phyloP scores from a whole-genome alignment of 2,329 filamentous ascomycete species.

The Talaromyces amestolkiae region DNA sequence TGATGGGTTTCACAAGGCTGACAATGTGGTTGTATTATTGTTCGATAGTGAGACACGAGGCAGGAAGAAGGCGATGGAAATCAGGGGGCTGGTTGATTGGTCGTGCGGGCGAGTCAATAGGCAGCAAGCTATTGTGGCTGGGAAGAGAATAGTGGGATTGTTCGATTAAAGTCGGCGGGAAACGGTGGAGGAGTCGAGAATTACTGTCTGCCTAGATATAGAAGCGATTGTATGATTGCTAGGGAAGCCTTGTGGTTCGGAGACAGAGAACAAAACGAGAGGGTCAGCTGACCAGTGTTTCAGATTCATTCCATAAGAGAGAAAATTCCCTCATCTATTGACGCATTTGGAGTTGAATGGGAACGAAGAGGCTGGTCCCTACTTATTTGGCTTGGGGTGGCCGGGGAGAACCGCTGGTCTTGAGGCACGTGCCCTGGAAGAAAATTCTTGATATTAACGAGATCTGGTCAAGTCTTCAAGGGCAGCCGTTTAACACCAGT shows the following conservation, averaged over 20 bases:
- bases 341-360: neutral
- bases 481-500: neutral
- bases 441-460: neutral
- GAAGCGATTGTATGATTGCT: neutral
- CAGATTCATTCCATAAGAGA: neutral
- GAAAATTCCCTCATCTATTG: neutral
- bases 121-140: neutral
- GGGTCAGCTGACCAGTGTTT: neutral
- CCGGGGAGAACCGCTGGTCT: neutral
- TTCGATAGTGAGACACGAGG: neutral
- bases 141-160: neutral
- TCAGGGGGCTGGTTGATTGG: neutral
- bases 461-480: neutral
- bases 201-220: neutral
- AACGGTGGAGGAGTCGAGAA: neutral
- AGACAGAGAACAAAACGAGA: neutral
- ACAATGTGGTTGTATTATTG: neutral
- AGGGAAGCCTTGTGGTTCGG: neutral
- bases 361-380: neutral
- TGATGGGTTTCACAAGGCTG: neutral
- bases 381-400: neutral
- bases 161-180: neutral
- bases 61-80: neutral
- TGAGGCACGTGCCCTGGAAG: neutral
- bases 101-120: neutral